Evolutionary conservation across 306 rosid genomes (phyloP), one percentile per base, ranked within the genome.

Genomic region (Fagus crenata): DNA sequence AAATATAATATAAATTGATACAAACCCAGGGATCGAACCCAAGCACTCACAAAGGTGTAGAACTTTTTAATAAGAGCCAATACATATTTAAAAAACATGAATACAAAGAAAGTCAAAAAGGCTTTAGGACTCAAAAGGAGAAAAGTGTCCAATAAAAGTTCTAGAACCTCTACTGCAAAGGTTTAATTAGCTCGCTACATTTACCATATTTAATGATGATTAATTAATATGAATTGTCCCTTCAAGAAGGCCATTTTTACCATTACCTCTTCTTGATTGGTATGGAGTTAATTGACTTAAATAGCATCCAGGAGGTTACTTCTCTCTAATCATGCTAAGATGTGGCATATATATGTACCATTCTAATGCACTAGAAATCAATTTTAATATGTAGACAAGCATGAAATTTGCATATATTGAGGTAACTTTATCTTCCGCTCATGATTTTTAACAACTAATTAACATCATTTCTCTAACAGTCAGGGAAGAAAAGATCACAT

Each of bases 401-500:
- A 59, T 11, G 0, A 9, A 59, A 0, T 59, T 58, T 58, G 65
- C 39, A 63, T 12, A 4, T 33, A 5, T 33, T 32, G 69, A 63
- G 22, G 42, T 12, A n/a, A 58, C 12, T 58, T 58, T 58, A 63
- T 35, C 51, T 35, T 5, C 9, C 4, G 7, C 11, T 63, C 69
- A 35, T 12, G 18, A 35, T 13, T 13, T 61, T 63, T 35, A 33
- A 63, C 65, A 33, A 32, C 42, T 63, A 35, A 33, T 22, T 1
- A 58, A 5, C 42, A 0, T 35, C n/a, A 64, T 18, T 63, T 85
- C 76, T 74, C 49, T 14, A 70, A 39, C 75, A 12, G 36, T 49
- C 41, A 75, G 46, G 9, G 80, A 17, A 70, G 65, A 60, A 72
- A 73, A 73, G 55, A 18, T 40, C 33, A 61, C 42, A 40, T 41